Percentiles rank a stretch among this genome's conserved stretches.
Conservation (phyloP, 805 yeast species). For the Metschnikowia hibisci region DNA sequence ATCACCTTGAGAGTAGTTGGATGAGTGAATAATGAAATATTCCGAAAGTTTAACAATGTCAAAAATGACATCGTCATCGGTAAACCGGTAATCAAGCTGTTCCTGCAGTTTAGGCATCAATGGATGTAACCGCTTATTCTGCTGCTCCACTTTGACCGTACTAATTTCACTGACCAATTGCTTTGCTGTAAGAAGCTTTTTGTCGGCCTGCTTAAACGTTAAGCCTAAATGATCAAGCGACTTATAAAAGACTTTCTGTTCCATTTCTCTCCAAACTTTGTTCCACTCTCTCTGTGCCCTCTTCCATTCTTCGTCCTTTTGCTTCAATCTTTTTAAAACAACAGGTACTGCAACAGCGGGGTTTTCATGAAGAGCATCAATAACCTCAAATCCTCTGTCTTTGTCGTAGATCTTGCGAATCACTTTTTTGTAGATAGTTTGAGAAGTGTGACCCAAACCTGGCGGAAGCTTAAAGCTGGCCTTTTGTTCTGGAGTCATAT, state of each 20-base stretch:
- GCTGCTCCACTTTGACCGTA: conserved; percentile 87
- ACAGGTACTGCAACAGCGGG: conserved; percentile 96
- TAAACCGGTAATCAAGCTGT: conserved; percentile 58
- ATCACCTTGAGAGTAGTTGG: conserved; percentile 76
- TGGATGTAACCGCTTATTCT: conserved; percentile 81
- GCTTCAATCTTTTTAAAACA: conserved; percentile 86
- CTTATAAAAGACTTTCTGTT: conserved; percentile 89
- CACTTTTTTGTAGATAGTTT: conserved; percentile 89
- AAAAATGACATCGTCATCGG: conserved; percentile 62
- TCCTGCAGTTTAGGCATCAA: conserved; percentile 83
- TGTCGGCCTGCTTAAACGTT: conserved; percentile 95
- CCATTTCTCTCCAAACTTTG: conserved; percentile 97
- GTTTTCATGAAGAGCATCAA: conserved; percentile 90
- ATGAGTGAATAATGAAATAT: conserved; percentile 61
- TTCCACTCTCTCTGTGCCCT: conserved; percentile 98
- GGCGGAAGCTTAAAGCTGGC: conserved; percentile 82
- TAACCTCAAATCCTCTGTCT: conserved; percentile 93
- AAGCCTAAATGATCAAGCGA: conserved; percentile 93
- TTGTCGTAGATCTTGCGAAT: conserved; percentile 89
- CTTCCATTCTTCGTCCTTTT: conserved; percentile 98
- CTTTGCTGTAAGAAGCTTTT: conserved; percentile 83
- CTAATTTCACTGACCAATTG: conserved; percentile 88
- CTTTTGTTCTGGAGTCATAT: conserved; percentile 89
- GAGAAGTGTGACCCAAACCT: conserved; percentile 88
- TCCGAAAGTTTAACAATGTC: conserved; percentile 71